A percentile compares a stretch with the other conserved stretches of the same genome.
These are phyloP conservation scores for Coniochaeta sp. DNA, from an alignment of 2,329 filamentous ascomycete genomes.

Conservation along the genomic window DNA sequence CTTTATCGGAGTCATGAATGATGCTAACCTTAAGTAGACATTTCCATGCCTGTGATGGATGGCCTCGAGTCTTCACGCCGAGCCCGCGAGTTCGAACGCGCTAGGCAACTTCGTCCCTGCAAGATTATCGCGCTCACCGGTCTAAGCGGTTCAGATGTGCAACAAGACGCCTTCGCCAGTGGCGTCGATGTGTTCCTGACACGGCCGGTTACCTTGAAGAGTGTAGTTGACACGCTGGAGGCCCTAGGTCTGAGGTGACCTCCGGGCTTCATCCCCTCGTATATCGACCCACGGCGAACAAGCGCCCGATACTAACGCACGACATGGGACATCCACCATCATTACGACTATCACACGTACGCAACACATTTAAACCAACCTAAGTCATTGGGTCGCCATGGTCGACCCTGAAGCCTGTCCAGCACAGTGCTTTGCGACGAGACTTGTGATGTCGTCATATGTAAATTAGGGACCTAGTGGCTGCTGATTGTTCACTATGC, in stretches of 20 bases:
- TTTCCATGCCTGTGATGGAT: constrained; percentile 52
- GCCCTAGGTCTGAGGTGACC: background rate
- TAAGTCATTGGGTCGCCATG: no score
- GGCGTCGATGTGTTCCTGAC: constrained; percentile 48
- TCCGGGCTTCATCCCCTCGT: background rate
- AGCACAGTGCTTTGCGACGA: background rate
- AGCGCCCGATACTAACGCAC: background rate
- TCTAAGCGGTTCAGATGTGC: constrained; percentile 37
- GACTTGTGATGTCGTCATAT: background rate
- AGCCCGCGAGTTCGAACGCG: constrained; percentile 41
- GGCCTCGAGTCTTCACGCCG: constrained; percentile 39
- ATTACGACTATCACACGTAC: no score
- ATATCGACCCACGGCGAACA: background rate
- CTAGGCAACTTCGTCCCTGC: constrained; percentile 29
- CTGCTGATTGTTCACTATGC: background rate
- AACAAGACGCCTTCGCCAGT: constrained; percentile 43
- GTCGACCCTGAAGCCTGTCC: background rate
- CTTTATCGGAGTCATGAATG: background rate
- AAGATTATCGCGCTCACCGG: constrained; percentile 47
- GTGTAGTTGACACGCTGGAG: constrained; percentile 1
- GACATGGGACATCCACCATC: no score
- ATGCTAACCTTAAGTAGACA: constrained; percentile 23
- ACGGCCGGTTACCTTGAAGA: constrained; percentile 40
- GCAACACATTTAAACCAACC: no score
- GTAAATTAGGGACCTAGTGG: background rate